Evolutionary conservation across 2,329 filamentous ascomycete genomes (phyloP), one percentile per base, ranked within the genome.

Genomic region (Colletotrichum viniferum): DNA sequence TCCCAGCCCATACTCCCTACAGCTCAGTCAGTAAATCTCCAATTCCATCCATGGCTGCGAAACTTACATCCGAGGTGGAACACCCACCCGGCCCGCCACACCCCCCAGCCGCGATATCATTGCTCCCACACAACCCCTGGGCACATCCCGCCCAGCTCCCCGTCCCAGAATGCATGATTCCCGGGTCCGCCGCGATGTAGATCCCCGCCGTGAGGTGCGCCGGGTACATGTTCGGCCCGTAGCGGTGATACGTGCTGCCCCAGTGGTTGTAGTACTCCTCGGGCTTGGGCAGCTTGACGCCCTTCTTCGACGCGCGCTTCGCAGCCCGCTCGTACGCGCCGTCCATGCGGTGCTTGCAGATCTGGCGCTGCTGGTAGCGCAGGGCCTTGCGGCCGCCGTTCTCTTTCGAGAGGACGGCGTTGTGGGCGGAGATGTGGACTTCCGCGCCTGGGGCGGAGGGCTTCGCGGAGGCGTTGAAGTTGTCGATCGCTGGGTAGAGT

Each of bases 361-460:
- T 14, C 2, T 78, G 73, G 13, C 81, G 81, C 5, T 91, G 81
- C 21, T 86, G 85, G 2, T 74, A 65, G 80, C 83, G 66, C 76
- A 86, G 85, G 77, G 52, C 81, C 10, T 9, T 52, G 16, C 76
- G 81, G 6, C 73, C 55, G 21, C 76, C 64, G 26, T 78, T n/a
- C 16, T 63, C 56, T 52, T 62, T 81, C n/a, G 67, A 78, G 36
- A 81, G 79, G 9, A 95, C 91, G 2, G 94, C 90, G 79, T 92
- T 95, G 86, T 96, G 94, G 0, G 93, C 88, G 0, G 92, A 94
- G 77, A 96, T 93, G 81, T 96, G 94, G 12, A 89, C 83, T 10
- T 85, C 80, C 3, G 88, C 87, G 0, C 81, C 80, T 14, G 89
- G 89, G 0, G 55, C 66, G 14, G 55, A 38, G n/a, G 90, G 90